A percentile compares a stretch with the other conserved stretches of the same genome.
Conservation (phyloP, 2,329 filamentous ascomycete genomes). For the Aspergillus carbonarius region DNA sequence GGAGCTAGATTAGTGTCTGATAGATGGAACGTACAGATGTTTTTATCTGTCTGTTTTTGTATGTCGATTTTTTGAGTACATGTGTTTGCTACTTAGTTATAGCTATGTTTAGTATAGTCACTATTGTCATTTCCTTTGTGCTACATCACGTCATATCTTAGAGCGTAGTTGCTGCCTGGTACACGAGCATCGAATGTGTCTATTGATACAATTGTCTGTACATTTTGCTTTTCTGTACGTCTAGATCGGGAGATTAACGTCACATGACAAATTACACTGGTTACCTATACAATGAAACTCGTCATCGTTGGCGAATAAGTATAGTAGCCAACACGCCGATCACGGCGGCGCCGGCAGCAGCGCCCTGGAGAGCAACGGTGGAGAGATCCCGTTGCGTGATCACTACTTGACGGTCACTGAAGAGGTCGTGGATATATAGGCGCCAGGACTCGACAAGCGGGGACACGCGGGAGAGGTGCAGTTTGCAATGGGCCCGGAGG, state of each 20-base stretch:
- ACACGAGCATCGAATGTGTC: too few species aligned
- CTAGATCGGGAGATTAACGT: background rate
- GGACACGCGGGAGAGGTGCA: constrained; percentile 25
- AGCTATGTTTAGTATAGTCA: constrained; percentile 29
- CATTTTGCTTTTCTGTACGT: background rate
- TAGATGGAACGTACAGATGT: background rate
- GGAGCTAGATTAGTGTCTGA: background rate
- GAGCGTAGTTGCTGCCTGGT: too few species aligned
- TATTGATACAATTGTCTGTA: background rate
- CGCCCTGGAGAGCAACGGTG: constrained; percentile 66
- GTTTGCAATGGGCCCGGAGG: constrained; percentile 20
- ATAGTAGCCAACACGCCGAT: constrained; percentile 52
- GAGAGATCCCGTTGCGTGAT: constrained; percentile 70
- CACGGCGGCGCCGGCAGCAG: constrained; percentile 63
- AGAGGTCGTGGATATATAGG: constrained; percentile 56
- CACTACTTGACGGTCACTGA: constrained; percentile 63
- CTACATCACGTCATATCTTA: background rate
- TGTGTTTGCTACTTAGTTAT: constrained; percentile 17
- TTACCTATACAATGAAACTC: background rate
- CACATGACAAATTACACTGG: background rate
- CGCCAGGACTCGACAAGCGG: constrained; percentile 48
- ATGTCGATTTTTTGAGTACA: constrained; percentile 11
- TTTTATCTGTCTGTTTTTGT: background rate
- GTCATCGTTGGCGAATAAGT: constrained; percentile 48
- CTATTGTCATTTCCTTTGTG: constrained; percentile 29